These are phyloP conservation scores for Schizochytrium sp. DNA, from an alignment of 108 stramenopile genomes.

Conservation along the genomic window DNA sequence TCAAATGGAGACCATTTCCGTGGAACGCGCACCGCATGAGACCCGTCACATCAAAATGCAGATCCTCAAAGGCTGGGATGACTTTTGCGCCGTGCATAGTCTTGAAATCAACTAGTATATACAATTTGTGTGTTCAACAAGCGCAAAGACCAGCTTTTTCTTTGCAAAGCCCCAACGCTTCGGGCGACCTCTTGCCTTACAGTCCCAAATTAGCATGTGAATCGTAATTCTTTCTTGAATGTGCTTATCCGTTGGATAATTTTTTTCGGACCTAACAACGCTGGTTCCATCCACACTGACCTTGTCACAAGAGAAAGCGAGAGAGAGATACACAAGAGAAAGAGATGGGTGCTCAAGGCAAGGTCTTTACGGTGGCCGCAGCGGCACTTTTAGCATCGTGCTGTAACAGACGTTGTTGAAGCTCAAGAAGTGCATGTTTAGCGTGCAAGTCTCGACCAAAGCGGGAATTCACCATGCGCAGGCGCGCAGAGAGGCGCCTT, in stretches of 20 bases:
- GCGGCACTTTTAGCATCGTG: too few species aligned
- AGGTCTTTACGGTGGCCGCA: too few species aligned
- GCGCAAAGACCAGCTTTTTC: neutral
- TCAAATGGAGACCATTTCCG: neutral
- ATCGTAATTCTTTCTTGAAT: neutral
- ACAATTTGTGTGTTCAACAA: neutral
- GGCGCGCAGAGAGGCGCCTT: neutral
- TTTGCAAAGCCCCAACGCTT: neutral
- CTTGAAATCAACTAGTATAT: neutral
- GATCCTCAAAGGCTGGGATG: constrained; percentile 1
- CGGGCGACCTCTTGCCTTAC: neutral
- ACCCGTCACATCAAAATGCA: neutral
- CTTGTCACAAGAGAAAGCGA: too few species aligned
- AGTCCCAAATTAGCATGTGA: neutral
- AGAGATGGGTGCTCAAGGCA: too few species aligned
- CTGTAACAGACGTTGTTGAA: too few species aligned
- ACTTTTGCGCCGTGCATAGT: neutral
- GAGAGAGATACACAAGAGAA: too few species aligned
- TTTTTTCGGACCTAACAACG: too few species aligned
- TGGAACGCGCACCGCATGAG: neutral
- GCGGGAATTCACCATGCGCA: too few species aligned
- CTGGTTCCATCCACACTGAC: too few species aligned
- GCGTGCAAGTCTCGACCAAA: too few species aligned
- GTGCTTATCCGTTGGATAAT: neutral
- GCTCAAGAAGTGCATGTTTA: too few species aligned